Conservation (phyloP, 106 monocot genomes). For the Narthecium ossifragum region DNA sequence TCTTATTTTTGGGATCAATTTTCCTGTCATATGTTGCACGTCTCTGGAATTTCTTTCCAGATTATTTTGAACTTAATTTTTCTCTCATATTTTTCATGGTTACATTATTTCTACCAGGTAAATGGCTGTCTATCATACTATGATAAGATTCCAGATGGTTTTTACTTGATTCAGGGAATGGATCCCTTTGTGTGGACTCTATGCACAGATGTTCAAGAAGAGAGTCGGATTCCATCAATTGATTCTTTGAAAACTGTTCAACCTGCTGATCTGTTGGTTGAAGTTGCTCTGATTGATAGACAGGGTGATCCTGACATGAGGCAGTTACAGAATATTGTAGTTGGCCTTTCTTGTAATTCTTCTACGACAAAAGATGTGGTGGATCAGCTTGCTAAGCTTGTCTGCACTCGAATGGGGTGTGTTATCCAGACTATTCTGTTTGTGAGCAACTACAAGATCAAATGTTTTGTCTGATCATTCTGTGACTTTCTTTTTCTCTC, state of each 20-base stretch:
- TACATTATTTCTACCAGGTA: slow-evolving; percentile 40
- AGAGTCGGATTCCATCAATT: slow-evolving; percentile 74
- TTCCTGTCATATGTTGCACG: too few relatives aligned
- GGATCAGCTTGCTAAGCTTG: slow-evolving; percentile 78
- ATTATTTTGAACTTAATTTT: too few relatives aligned
- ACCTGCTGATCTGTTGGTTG: slow-evolving; percentile 61
- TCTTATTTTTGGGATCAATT: too few relatives aligned
- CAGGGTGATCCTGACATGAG: slow-evolving; percentile 53
- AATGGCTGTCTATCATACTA: slow-evolving; percentile 79
- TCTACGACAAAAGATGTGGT: slow-evolving; percentile 57
- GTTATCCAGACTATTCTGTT: slow-evolving; percentile 6
- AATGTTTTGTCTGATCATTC: background rate
- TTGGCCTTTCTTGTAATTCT: slow-evolving; percentile 51
- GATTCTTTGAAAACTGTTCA: slow-evolving; percentile 53
- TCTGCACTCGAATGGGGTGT: slow-evolving; percentile 82
- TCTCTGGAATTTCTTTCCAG: too few relatives aligned
- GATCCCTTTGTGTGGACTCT: slow-evolving; percentile 92
- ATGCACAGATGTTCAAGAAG: slow-evolving; percentile 74
- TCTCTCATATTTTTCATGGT: too few relatives aligned
- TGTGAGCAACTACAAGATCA: background rate
- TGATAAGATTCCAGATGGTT: slow-evolving; percentile 87
- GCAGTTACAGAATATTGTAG: slow-evolving; percentile 40
- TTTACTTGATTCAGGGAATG: slow-evolving; percentile 93
- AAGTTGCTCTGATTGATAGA: slow-evolving; percentile 70
- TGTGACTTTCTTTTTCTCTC: slow-evolving; percentile 19